Base-by-base conservation (phyloP, 805 yeast genomes). In the Teunomyces aglyptinius region DNA sequence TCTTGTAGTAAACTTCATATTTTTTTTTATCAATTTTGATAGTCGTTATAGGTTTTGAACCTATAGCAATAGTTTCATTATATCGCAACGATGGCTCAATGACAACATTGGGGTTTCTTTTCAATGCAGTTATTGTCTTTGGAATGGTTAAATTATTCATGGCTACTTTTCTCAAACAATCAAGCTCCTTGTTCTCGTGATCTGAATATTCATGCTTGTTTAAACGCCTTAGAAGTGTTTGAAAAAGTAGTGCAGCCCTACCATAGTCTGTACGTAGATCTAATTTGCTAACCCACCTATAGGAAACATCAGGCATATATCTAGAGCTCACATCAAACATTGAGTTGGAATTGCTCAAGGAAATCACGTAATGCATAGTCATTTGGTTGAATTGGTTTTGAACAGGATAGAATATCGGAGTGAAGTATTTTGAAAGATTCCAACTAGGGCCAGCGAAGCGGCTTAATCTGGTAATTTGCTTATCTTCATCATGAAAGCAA, bases 361-460 rank as follows among this genome's bases (percentile, higher is more conserved):
- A 34, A 7, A 67, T 44, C 1, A 65, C 69, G 40, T 61, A 63
- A 32, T 57, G 63, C 70, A 67, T 65, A 4, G 52, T 43, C 68
- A 67, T 67, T 32, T 47, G 51, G 42, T 64, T 65, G 44, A 59
- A 54, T 24, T 56, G 59, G 41, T 47, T 54, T 19, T 40, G 41
- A 3, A 50, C 38, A 2, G 71, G 70, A 44, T 34, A 56, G 40
- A 50, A 66, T 3, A 40, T 31, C 4, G 53, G 47, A 5, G 62
- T 53, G 38, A 47, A 56, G 15, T 38, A 40, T 1, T 34, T 12
- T 5, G 36, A 13, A 19, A 50, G 19, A 20, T 49, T 35, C 1
- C 22, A 20, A 3, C 33, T 38, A 15, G 38, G 24, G 10, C 35
- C 36, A 10, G 28, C 43, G 26, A 32, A 47, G 27, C 71, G 45